A percentile compares a stretch with the other conserved stretches of the same genome.
These are phyloP conservation scores for Orbilia ellipsospora DNA, from an alignment of 2,329 filamentous ascomycete genomes.

Conservation along the genomic window DNA sequence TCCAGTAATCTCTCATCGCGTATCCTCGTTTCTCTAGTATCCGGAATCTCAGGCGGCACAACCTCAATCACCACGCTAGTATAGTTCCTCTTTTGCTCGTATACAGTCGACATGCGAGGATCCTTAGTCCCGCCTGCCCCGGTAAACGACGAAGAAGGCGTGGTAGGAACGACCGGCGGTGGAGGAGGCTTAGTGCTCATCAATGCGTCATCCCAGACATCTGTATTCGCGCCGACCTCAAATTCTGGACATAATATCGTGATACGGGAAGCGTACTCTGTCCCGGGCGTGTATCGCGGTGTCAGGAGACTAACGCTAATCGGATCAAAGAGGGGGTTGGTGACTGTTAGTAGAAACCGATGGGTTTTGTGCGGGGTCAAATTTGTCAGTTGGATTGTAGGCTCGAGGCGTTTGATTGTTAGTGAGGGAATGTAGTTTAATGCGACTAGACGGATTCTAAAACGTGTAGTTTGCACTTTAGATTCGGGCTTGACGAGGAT, in stretches of 20 bases:
- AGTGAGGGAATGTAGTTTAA: constrained; percentile 84
- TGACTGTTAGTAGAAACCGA: constrained; percentile 89
- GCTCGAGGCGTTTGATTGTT: constrained; percentile 73
- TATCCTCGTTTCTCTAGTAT: constrained; percentile 57
- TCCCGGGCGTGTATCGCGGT: constrained; percentile 79
- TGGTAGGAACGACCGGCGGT: constrained; percentile 55
- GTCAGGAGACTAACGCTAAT: constrained; percentile 89
- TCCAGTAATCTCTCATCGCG: constrained; percentile 73
- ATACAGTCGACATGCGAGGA: constrained; percentile 74
- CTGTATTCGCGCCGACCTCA: constrained; percentile 92
- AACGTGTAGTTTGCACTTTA: constrained; percentile 87
- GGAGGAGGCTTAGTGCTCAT: constrained; percentile 63
- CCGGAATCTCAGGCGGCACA: constrained; percentile 71
- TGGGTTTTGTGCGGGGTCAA: constrained; percentile 72
- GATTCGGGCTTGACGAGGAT: constrained; percentile 94
- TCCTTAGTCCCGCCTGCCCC: constrained; percentile 60
- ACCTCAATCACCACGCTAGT: constrained; percentile 94
- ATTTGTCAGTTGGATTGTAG: constrained; percentile 61
- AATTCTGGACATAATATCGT: constrained; percentile 96
- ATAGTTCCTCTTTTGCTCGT: constrained; percentile 93
- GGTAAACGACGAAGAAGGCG: constrained; percentile 59
- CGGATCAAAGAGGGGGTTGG: constrained; percentile 92
- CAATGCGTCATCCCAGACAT: constrained; percentile 91
- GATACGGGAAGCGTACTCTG: constrained; percentile 76
- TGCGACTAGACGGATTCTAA: constrained; percentile 91